These are phyloP conservation scores for button mushroom (Agaricus bisporus) DNA, from an alignment of 768 basidiomycete species.

Conservation along the genomic window DNA sequence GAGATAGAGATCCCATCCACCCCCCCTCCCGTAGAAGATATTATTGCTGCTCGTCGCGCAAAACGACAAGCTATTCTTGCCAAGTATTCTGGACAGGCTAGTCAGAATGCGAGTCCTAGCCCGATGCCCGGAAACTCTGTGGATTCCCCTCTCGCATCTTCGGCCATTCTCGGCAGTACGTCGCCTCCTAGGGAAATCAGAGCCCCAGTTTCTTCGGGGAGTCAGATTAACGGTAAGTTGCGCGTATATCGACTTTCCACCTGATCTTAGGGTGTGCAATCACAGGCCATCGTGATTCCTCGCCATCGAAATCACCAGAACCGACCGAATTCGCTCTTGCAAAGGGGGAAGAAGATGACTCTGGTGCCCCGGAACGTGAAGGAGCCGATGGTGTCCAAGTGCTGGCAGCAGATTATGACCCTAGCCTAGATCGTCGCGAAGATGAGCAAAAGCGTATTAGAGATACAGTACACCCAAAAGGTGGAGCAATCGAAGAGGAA, in stretches of 20 bases:
- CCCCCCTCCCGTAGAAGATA: slow-evolving; percentile 45
- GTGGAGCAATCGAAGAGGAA: slow-evolving; percentile 34
- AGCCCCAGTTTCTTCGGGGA: background rate
- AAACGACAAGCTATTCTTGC: slow-evolving; percentile 74
- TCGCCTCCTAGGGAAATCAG: slow-evolving; percentile 29
- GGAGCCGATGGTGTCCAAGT: slow-evolving; percentile 55
- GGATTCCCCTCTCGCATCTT: slow-evolving; percentile 50
- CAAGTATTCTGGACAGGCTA: slow-evolving; percentile 55
- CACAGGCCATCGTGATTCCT: slow-evolving; percentile 48
- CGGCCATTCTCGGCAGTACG: slow-evolving; percentile 37
- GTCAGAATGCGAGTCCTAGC: slow-evolving; percentile 46
- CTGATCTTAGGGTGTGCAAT: background rate
- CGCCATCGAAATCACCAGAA: slow-evolving; percentile 53
- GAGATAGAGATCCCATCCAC: slow-evolving; percentile 15
- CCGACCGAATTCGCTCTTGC: slow-evolving; percentile 60
- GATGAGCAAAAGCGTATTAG: slow-evolving; percentile 63
- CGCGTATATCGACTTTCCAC: background rate
- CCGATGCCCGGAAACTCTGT: slow-evolving; percentile 70
- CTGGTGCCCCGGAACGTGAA: slow-evolving; percentile 29
- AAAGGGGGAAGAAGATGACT: slow-evolving; percentile 54
- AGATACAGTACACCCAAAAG: slow-evolving; percentile 22
- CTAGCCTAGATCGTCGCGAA: slow-evolving; percentile 69
- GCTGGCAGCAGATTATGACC: slow-evolving; percentile 90
- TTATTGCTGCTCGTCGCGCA: slow-evolving; percentile 65
- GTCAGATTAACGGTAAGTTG: background rate